Base-by-base conservation (phyloP, 768 basidiomycete species). In the Pilatotrama ljubarskyi region DNA sequence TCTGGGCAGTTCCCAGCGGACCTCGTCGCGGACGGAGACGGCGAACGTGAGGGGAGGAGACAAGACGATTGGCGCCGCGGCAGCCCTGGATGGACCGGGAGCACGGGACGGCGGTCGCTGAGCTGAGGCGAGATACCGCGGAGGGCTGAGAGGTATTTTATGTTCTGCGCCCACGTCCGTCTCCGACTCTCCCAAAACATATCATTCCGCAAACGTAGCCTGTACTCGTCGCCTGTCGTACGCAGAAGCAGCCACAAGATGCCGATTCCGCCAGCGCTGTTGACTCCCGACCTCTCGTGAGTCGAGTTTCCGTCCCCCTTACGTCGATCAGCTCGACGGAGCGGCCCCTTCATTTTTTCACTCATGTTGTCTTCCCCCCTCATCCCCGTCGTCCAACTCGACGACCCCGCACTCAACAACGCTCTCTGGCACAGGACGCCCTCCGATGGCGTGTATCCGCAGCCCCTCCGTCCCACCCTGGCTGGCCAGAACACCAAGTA, bases 201-300 rank as follows among this genome's bases (percentile, higher is more conserved):
- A 22, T 32, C 25, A 26, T 24, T 40, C 29, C 41, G 49, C 51
- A n/a, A 46, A 36, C 38, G 42, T 20, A 1, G n/a, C 37, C 47
- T 47, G n/a, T 40, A 25, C 25, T 22, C 42, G 40, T n/a, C 49
- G 2, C 7, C 24, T 38, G 15, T 22, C 54, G 41, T 24, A 22
- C 52, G 13, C 20, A 42, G 35, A 18, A 42, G 54, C 42, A 37
- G 17, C 37, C 18, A 36, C 22, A 69, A 42, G 50, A 69, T 70
- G 69, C 67, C 69, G 51, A 67, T 67, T 25, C 69, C 69, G 20
- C 67, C 67, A 40, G 66, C 64, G 40, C 55, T 66, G 38, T 51
- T 68, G 13, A 64, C 69, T 50, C 67, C 66, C 20, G 66, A 68
- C 55, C 51, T 67, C 42, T 65, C 66, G 69, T 70, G 64, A 64